Conservation (phyloP, 257 asterid species). For the Capsicum pubescens region DNA sequence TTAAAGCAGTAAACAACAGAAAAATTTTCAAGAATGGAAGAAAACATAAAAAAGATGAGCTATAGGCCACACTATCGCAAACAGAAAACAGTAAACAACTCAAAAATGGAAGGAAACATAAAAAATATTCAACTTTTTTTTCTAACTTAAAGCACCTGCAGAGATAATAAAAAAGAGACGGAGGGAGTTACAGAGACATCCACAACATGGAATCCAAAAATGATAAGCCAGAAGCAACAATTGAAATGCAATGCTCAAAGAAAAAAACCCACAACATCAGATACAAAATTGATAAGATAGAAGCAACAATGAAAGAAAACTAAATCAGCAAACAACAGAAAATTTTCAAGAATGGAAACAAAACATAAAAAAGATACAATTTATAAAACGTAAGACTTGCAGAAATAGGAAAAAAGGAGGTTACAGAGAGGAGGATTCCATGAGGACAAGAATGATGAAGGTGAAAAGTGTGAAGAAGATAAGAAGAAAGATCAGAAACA, state of each 20-base stretch:
- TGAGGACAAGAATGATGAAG: conserved; percentile 80
- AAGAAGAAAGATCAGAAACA: conserved; percentile 59
- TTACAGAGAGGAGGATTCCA: conserved; percentile 82
- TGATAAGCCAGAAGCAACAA: neutral
- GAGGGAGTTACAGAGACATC: neutral
- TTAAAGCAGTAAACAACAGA: neutral
- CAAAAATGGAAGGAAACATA: neutral
- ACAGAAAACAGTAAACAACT: neutral
- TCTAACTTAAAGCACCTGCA: neutral
- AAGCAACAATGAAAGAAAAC: conserved; percentile 13
- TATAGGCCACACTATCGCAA: neutral
- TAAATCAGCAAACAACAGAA: neutral
- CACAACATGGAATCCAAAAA: neutral
- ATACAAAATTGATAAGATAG: neutral
- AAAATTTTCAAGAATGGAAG: neutral
- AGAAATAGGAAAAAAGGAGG: neutral
- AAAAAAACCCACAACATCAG: neutral
- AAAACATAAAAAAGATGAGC: no score
- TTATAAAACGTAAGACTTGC: neutral
- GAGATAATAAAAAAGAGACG: neutral
- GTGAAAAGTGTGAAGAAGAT: conserved; percentile 65
- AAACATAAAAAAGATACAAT: neutral
- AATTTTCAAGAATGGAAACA: neutral
- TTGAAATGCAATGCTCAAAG: neutral
- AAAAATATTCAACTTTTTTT: neutral